These are phyloP conservation scores for Spergularia azorica DNA, from an alignment of 179 eudicot genomes.

Conservation along the genomic window DNA sequence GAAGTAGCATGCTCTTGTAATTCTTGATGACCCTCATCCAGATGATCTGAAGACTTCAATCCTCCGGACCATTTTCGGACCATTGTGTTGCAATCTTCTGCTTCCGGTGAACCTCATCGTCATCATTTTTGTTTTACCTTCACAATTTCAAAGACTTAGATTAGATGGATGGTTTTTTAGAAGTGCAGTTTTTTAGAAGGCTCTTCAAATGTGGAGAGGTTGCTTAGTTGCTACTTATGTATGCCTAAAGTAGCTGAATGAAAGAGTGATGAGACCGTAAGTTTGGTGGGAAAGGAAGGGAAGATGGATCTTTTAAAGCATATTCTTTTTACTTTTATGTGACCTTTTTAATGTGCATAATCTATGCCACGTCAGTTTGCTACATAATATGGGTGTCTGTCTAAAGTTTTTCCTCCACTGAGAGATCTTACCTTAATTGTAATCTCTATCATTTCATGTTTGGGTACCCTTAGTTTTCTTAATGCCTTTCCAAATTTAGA, in stretches of 20 bases:
- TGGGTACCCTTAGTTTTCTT: no score
- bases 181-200: no score
- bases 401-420: conserved; percentile 13
- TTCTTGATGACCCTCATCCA: conserved; percentile 14
- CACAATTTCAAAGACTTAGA: no score
- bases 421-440: no score
- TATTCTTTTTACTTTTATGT: conserved; percentile 28
- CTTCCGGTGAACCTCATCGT: conserved; percentile 9
- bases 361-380: conserved; percentile 27
- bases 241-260: conserved; percentile 19
- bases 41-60: not conserved
- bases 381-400: not conserved
- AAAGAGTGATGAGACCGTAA: not conserved
- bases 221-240: not conserved
- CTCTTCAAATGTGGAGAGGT: conserved; percentile 12
- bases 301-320: conserved; percentile 33
- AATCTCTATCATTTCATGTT: no score
- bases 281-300: conserved; percentile 21
- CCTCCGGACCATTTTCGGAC: conserved; percentile 8
- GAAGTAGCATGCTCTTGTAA: not conserved
- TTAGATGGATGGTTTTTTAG: no score
- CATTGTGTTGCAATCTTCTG: conserved; percentile 13
- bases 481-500: no score
- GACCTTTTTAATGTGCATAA: conserved; percentile 10
- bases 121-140: not conserved